Base-by-base conservation (phyloP, 2,329 filamentous ascomycete species). In the Myrmaecium sp. region DNA sequence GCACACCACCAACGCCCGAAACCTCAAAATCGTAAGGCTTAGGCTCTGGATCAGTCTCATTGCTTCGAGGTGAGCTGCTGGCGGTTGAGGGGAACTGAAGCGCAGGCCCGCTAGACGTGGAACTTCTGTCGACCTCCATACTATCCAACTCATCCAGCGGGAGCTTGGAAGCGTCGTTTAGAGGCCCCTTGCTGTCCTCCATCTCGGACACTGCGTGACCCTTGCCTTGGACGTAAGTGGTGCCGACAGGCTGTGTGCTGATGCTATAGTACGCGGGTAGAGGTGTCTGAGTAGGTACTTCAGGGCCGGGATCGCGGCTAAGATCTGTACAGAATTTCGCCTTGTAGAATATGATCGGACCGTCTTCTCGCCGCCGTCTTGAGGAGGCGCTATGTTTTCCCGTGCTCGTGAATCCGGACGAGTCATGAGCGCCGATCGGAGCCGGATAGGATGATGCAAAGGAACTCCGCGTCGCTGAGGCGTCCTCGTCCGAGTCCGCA, bases 341-440 rank as follows among this genome's bases (percentile, higher is more conserved):
- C 14, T 76, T 78, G 46, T 86, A 91, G 43, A 84, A 91, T 11
- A 86, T 82, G 36, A 91, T 76, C 1, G 77, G 72, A 6, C 80
- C 81, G 31, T 78, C 70, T 8, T 70, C 62, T 1, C 59, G 63
- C 14, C 64, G 64, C 45, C 64, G 68, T 36, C 54, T 62, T 1
- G 47, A 43, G 1, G 35, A 53, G 17, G 59, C 40, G 42, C 60
- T 47, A 42, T 53, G 30, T 50, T 62, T 24, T 43, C 58, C 36
- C 44, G 66, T 35, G 56, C 67, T 40, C 4, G 47, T 49, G 37
- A 60, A 47, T 0, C 48, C 51, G 1, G 56, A 57, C 1, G 55
- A 58, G 21, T 46, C 38, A 23, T 53, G 50, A 3, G 40, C 47
- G 5, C 35, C 29, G 15, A 39, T 36, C 5, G 43, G 41, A 4